A percentile compares a stretch with the other conserved stretches of the same genome.
Conservation (phyloP, 2,329 filamentous ascomycete genomes). For the Aspergillus terreus region DNA sequence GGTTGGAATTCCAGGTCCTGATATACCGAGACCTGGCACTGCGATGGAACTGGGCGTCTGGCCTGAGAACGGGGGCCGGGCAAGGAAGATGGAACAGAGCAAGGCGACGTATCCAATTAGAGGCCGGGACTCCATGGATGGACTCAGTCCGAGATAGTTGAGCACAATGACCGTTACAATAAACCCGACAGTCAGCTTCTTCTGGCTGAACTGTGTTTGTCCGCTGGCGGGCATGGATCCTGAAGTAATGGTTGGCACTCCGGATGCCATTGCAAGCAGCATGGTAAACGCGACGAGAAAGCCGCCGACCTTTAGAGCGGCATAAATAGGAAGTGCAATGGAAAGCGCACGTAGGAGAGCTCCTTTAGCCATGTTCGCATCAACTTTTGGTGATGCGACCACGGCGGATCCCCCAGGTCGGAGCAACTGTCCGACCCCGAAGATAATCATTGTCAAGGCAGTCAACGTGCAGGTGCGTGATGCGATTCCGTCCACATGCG, state of each 20-base stretch:
- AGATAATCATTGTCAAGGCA: slow-evolving; percentile 29
- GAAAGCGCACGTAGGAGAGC: slow-evolving; percentile 36
- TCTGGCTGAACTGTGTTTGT: slow-evolving; percentile 22
- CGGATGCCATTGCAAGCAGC: slow-evolving; percentile 45
- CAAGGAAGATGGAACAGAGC: slow-evolving; percentile 41
- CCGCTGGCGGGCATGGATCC: slow-evolving; percentile 7
- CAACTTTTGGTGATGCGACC: slow-evolving; percentile 17
- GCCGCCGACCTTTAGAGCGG: slow-evolving; percentile 53
- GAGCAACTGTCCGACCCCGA: slow-evolving; percentile 25
- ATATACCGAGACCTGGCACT: neutral
- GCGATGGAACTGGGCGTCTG: neutral
- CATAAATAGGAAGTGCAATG: slow-evolving; percentile 54
- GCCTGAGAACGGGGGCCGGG: slow-evolving; percentile 47
- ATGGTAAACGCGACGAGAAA: slow-evolving; percentile 51
- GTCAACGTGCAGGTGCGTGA: slow-evolving; percentile 25
- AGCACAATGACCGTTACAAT: slow-evolving; percentile 20
- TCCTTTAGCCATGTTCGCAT: slow-evolving; percentile 10
- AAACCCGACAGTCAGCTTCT: slow-evolving; percentile 24
- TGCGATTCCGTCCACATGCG: slow-evolving; percentile 16
- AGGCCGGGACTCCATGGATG: slow-evolving; percentile 34
- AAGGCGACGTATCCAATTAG: slow-evolving; percentile 48
- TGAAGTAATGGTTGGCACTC: slow-evolving; percentile 32
- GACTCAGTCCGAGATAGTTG: slow-evolving; percentile 27
- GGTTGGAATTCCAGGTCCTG: slow-evolving; percentile 8
- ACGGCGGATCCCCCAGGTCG: slow-evolving; percentile 9